phyloP scores from a whole-genome alignment of 2,329 filamentous ascomycete genomes.

The Acarospora socialis region DNA sequence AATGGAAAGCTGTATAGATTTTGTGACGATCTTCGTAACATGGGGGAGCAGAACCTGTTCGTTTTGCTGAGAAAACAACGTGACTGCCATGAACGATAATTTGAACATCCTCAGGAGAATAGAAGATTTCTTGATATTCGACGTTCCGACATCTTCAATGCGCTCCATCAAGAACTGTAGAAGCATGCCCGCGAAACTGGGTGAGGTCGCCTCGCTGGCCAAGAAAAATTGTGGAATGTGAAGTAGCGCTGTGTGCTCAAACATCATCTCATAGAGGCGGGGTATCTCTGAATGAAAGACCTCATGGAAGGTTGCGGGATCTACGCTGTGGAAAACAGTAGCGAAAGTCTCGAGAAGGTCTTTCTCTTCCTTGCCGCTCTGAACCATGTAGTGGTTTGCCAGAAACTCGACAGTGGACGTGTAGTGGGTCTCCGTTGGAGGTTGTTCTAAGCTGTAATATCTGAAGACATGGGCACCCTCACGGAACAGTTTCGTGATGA shows the following conservation, averaged over 20 bases:
- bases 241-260: conserved; percentile 83
- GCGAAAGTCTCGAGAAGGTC: conserved; percentile 94
- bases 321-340: conserved; percentile 95
- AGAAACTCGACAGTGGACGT: conserved; percentile 80
- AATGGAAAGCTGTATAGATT: conserved; percentile 90
- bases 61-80: conserved; percentile 84
- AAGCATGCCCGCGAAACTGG: conserved; percentile 96
- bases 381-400: conserved; percentile 88
- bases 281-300: conserved; percentile 97
- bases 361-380: conserved; percentile 90
- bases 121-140: conserved; percentile 81
- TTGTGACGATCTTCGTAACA: conserved; percentile 92
- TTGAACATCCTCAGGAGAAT: conserved; percentile 93
- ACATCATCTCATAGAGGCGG: conserved; percentile 92
- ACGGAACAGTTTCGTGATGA: conserved; percentile 92
- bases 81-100: conserved; percentile 97
- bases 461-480: conserved; percentile 93
- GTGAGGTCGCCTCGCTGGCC: conserved; percentile 94
- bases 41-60: conserved; percentile 91
- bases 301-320: conserved; percentile 95
- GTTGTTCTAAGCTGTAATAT: conserved; percentile 86
- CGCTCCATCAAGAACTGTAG: conserved; percentile 94
- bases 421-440: conserved; percentile 55
- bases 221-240: conserved; percentile 97
- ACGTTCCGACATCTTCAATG: conserved; percentile 85